A percentile compares a stretch with the other conserved stretches of the same genome.
phyloP scores from a whole-genome alignment of 1,284 basidiomycete species.

The Puccinia sorghi region DNA sequence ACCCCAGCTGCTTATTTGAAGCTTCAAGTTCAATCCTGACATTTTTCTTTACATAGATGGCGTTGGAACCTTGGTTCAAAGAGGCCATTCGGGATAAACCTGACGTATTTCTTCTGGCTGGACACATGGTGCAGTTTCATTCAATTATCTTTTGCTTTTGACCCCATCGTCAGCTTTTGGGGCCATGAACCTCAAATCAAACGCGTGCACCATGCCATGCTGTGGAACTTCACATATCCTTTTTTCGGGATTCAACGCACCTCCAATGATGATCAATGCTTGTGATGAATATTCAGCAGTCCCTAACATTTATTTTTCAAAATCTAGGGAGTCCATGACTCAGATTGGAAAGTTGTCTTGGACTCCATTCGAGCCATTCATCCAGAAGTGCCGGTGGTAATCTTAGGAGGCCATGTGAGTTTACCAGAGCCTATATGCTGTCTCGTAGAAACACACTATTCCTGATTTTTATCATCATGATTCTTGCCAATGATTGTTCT shows the following conservation, averaged over 20 bases:
- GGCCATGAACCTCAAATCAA: background rate
- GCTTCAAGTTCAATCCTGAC: background rate
- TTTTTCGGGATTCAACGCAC: no score
- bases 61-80: conserved; percentile 64
- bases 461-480: background rate
- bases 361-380: conserved; percentile 74
- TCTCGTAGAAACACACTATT: background rate
- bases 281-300: background rate
- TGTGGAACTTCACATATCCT: background rate
- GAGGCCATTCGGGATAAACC: conserved; percentile 77
- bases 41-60: conserved; percentile 20
- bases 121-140: conserved; percentile 60
- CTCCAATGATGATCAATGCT: background rate
- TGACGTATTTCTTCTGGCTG: conserved; percentile 75
- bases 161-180: background rate
- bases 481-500: background rate
- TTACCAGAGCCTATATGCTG: background rate
- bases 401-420: conserved; percentile 67
- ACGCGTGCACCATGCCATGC: background rate
- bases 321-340: conserved; percentile 54
- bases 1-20: conserved; percentile 61
- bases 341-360: conserved; percentile 70
- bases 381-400: conserved; percentile 71
- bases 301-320: background rate
- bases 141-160: conserved; percentile 9